Evolutionary conservation across 2,329 filamentous ascomycete species (phyloP).

Genomic region (Verticillium nonalfalfae): DNA sequence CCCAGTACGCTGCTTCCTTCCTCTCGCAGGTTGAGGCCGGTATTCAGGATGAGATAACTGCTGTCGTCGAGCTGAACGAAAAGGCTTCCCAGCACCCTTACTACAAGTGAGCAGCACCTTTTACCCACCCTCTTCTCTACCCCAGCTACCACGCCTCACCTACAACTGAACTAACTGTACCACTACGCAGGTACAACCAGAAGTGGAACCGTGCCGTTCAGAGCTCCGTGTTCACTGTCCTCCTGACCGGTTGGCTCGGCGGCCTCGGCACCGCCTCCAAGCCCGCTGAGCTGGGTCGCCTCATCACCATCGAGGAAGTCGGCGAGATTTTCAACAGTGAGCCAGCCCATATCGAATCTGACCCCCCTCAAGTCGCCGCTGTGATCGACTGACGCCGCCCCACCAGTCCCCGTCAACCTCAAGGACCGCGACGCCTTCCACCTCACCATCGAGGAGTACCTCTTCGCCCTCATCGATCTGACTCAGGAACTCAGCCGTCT

Average conservation of each 20-base stretch:
- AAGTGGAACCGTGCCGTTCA: constrained; percentile 83
- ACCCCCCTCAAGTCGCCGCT: background rate
- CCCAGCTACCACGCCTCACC: background rate
- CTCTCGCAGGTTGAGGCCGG: constrained; percentile 64
- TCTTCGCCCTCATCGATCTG: constrained; percentile 78
- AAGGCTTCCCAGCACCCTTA: constrained; percentile 85
- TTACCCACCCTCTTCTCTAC: background rate
- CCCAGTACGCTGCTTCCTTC: constrained; percentile 55
- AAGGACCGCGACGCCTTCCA: constrained; percentile 90
- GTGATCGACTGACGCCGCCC: background rate
- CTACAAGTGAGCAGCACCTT: constrained; percentile 64
- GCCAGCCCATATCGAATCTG: constrained; percentile 11
- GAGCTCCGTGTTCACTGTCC: constrained; percentile 58
- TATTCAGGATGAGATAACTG: constrained; percentile 66
- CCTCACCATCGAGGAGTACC: constrained; percentile 94
- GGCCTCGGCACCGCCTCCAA: constrained; percentile 52
- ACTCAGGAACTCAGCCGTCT: constrained; percentile 88
- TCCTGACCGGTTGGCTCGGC: constrained; percentile 70
- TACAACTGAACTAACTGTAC: constrained; percentile 2
- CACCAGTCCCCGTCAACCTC: constrained; percentile 77
- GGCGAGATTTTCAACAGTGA: constrained; percentile 69
- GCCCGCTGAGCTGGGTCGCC: constrained; percentile 51
- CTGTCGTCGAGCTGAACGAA: constrained; percentile 61
- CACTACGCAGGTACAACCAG: constrained; percentile 58
- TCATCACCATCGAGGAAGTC: constrained; percentile 84